Conservation (phyloP, 1,139 yeast species). For the Yamadazyma siamensis region DNA sequence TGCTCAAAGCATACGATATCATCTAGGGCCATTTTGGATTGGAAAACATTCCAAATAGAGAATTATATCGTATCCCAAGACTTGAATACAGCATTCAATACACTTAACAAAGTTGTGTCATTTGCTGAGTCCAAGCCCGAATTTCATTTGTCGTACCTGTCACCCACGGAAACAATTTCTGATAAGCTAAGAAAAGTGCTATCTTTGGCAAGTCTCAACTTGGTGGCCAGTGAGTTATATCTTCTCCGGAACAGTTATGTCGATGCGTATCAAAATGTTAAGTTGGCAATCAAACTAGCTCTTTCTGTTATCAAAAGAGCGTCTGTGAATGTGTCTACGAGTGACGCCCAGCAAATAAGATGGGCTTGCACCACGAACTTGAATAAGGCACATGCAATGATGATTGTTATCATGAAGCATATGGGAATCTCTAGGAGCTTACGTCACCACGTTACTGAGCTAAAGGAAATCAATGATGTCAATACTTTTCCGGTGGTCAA, state of each 20-base stretch:
- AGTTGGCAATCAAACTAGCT: slow-evolving; percentile 38
- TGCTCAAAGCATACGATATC: not conserved
- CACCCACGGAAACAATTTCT: slow-evolving; percentile 14
- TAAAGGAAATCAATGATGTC: slow-evolving; percentile 30
- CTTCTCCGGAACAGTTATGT: slow-evolving; percentile 12
- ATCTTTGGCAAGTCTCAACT: slow-evolving; percentile 33
- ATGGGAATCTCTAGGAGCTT: slow-evolving; percentile 57
- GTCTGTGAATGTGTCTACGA: slow-evolving; percentile 18
- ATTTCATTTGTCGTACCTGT: slow-evolving; percentile 19
- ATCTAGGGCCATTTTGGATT: slow-evolving; percentile 17
- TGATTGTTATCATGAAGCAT: slow-evolving; percentile 35
- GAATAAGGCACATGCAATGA: slow-evolving; percentile 27
- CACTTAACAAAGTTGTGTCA: slow-evolving; percentile 19
- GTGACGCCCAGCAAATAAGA: slow-evolving; percentile 22
- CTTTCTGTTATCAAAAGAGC: slow-evolving; percentile 41
- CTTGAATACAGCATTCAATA: slow-evolving; percentile 17
- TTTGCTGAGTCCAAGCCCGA: slow-evolving; percentile 28
- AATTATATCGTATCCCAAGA: slow-evolving; percentile 17
- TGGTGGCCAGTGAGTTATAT: slow-evolving; percentile 23
- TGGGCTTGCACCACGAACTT: slow-evolving; percentile 35
- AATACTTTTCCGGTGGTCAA: slow-evolving; percentile 27
- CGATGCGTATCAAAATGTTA: slow-evolving; percentile 27
- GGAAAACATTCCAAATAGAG: slow-evolving; percentile 33
- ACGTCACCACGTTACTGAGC: slow-evolving; percentile 47
- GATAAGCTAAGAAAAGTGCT: slow-evolving; percentile 32